phyloP scores from a whole-genome alignment of 805 yeast species.

The Saccharomyces kudriavzevii region DNA sequence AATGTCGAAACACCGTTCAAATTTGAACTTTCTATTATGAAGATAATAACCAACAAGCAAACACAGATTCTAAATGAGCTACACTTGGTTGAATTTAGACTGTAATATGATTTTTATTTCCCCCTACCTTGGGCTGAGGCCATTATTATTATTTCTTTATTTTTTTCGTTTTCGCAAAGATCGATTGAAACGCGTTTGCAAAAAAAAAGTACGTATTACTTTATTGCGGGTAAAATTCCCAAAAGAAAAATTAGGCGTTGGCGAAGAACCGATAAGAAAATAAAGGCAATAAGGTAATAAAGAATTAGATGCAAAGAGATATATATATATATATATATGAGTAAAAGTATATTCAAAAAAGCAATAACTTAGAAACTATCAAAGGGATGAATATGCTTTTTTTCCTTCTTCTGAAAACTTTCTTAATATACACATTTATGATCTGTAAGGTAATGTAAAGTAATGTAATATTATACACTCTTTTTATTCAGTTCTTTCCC shows the following conservation, averaged over 20 bases:
- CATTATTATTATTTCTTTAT: not conserved
- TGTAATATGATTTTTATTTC: not conserved
- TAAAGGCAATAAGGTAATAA: not conserved
- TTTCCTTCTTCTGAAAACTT: not conserved
- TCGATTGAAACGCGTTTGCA: not conserved
- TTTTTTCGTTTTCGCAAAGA: not conserved
- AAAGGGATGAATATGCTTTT: not conserved
- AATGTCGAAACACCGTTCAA: not conserved
- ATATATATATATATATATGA: not conserved
- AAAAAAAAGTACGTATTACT: not conserved
- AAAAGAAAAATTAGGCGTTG: not conserved
- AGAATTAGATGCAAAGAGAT: not conserved
- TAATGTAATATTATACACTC: not conserved
- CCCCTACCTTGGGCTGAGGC: not conserved
- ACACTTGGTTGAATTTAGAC: not conserved
- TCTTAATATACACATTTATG: not conserved
- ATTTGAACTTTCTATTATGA: not conserved
- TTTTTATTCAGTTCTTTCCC: not conserved
- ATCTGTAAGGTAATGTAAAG: not conserved
- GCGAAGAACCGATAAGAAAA: not conserved
- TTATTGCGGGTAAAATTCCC: not conserved
- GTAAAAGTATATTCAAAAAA: not conserved
- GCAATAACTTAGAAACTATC: not conserved
- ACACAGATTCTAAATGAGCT: not conserved
- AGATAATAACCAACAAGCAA: not conserved